Evolutionary conservation across 1,284 basidiomycete species (phyloP).

Genomic region (Caloboletus inedulis): DNA sequence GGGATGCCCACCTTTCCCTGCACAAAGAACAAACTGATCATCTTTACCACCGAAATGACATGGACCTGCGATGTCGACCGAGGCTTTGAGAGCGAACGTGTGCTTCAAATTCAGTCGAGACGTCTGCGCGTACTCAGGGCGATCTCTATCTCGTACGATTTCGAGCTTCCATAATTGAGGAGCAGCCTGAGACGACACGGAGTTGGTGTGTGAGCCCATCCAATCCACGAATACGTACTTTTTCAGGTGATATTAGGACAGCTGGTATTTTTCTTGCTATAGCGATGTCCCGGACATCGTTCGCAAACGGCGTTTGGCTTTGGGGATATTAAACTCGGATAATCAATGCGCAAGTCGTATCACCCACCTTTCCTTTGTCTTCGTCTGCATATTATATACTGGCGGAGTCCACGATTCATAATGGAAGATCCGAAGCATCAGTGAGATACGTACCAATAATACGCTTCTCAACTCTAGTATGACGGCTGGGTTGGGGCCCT

Average conservation of each 20-base stretch:
- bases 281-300: constrained; percentile 73
- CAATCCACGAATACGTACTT: constrained; percentile 38
- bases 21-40: constrained; percentile 73
- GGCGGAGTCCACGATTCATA: constrained; percentile 1
- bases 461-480: constrained; percentile 66
- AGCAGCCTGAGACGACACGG: constrained; percentile 49
- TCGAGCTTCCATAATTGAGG: constrained; percentile 79
- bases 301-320: constrained; percentile 75
- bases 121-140: constrained; percentile 36
- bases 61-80: constrained; percentile 73
- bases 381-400: constrained; percentile 72
- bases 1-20: constrained; percentile 58
- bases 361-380: constrained; percentile 63
- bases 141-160: constrained; percentile 50
- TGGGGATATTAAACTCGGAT: constrained; percentile 11
- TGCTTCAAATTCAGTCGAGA: constrained; percentile 56
- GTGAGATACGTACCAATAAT: constrained; percentile 55
- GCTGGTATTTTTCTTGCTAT: constrained; percentile 58
- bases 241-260: constrained; percentile 58
- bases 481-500: constrained; percentile 71
- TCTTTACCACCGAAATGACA: constrained; percentile 78
- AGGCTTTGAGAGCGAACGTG: constrained; percentile 65
- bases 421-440: background rate
- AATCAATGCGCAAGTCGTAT: background rate
- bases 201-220: constrained; percentile 3